Conservation (phyloP, 441 rosid genomes). For the Geranium incanum region DNA sequence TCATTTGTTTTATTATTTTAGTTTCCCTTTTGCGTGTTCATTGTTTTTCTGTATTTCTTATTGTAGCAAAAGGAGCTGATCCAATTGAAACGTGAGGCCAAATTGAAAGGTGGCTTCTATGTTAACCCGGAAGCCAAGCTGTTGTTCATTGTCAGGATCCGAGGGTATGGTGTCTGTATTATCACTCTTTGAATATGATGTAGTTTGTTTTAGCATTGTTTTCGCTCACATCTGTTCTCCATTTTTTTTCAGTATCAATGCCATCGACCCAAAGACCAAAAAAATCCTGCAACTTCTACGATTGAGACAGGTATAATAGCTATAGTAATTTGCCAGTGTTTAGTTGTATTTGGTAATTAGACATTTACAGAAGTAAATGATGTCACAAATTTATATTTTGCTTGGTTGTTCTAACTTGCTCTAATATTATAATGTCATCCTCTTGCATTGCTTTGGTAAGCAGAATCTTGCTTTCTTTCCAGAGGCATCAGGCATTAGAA, state of each 20-base stretch:
- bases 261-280: conserved; percentile 54
- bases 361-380: too few species aligned
- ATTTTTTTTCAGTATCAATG: conserved; percentile 48
- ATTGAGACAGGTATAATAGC: conserved; percentile 49
- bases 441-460: background rate
- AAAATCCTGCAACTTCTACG: conserved; percentile 36
- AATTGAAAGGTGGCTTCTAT: conserved; percentile 71
- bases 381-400: too few species aligned
- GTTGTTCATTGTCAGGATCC: conserved; percentile 61
- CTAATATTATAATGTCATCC: background rate
- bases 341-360: background rate
- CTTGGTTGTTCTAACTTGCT: background rate
- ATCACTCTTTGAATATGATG: background rate
- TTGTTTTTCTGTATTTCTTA: background rate
- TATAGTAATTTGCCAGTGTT: background rate
- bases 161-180: conserved; percentile 46
- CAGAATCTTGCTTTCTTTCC: background rate
- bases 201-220: background rate
- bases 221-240: background rate
- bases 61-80: conserved; percentile 44
- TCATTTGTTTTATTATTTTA: too few species aligned
- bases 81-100: conserved; percentile 65
- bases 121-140: conserved; percentile 82
- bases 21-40: too few species aligned
- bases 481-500: background rate